These are phyloP conservation scores for Echinochloa phyllopogon DNA, from an alignment of 176 grass and related monocot species.

Conservation along the genomic window DNA sequence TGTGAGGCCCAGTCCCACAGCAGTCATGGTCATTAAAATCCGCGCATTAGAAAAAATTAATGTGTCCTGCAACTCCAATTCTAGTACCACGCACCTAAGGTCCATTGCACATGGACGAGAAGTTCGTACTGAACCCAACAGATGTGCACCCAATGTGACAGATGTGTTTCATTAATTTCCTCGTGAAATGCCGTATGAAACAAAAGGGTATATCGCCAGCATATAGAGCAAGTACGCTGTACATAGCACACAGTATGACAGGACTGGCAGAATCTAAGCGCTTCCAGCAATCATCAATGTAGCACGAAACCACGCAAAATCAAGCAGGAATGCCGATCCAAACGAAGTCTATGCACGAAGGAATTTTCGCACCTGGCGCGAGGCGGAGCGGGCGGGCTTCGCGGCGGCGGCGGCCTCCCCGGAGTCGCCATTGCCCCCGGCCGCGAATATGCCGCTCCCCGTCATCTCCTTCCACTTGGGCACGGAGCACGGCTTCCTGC, in stretches of 20 bases:
- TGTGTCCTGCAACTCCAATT: background rate
- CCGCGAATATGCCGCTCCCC: slow-evolving; percentile 79
- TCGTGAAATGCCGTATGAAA: background rate
- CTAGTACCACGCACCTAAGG: slow-evolving; percentile 4
- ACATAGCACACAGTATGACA: background rate
- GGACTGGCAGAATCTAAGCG: background rate
- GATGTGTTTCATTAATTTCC: slow-evolving; percentile 8
- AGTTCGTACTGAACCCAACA: background rate
- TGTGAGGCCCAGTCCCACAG: background rate
- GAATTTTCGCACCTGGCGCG: slow-evolving; percentile 60
- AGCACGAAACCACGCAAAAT: background rate
- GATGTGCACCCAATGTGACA: background rate
- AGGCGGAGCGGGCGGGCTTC: slow-evolving; percentile 42
- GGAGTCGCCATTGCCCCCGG: slow-evolving; percentile 45
- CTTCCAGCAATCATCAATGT: background rate
- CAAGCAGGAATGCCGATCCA: slow-evolving; percentile 4
- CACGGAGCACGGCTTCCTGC: slow-evolving; percentile 85
- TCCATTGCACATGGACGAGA: slow-evolving; percentile 4
- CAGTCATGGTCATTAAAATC: background rate
- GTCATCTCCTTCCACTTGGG: slow-evolving; percentile 98
- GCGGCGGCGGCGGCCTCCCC: slow-evolving; percentile 39
- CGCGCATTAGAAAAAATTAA: background rate
- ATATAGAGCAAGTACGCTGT: background rate
- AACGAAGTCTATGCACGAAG: background rate
- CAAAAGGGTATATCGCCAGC: background rate